A percentile compares a stretch with the other conserved stretches of the same genome.
phyloP scores from a whole-genome alignment of 1,284 basidiomycete species.

The Cutaneotrichosporon spelunceum region DNA sequence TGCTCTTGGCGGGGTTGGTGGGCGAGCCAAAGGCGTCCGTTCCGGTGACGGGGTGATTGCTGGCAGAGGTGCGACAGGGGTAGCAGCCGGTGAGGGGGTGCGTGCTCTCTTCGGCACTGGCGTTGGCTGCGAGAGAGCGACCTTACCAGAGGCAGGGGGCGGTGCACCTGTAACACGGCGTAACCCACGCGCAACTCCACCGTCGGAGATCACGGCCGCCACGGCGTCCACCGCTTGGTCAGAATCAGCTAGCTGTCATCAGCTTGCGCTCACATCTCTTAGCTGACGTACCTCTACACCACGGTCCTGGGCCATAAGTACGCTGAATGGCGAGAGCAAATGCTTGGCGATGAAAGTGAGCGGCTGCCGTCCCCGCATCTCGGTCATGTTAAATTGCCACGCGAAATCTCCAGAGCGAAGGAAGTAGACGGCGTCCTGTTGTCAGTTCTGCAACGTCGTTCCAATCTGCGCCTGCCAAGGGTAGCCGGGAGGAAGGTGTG shows the following conservation, averaged over 20 bases:
- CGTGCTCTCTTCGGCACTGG: not conserved
- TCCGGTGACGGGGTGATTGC: conserved; percentile 9
- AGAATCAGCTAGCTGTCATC: conserved; percentile 3
- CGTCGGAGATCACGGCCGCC: conserved; percentile 19
- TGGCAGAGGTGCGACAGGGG: not conserved
- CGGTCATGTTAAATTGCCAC: conserved; percentile 37
- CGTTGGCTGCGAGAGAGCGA: not conserved
- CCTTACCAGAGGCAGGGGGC: conserved; percentile 10
- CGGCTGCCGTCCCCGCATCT: conserved; percentile 28
- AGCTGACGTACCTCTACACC: conserved; percentile 19
- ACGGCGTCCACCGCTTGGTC: conserved; percentile 9
- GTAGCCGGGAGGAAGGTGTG: no score
- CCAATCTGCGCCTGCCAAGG: no score
- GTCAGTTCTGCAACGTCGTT: not conserved
- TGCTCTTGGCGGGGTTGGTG: conserved; percentile 6
- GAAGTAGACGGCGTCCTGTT: conserved; percentile 28
- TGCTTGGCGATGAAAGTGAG: conserved; percentile 32
- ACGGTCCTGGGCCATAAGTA: conserved; percentile 27
- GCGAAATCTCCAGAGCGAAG: conserved; percentile 16
- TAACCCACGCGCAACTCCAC: conserved; percentile 16
- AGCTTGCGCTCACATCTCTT: not conserved
- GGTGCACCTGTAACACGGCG: conserved; percentile 19
- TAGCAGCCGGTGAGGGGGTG: not conserved
- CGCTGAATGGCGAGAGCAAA: conserved; percentile 30
- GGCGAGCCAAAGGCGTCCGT: conserved; percentile 10